Percentiles rank a stretch among this genome's conserved stretches.
Evolutionary conservation across 2,329 filamentous ascomycete species (phyloP).

Genomic region (Neoascochyta sp.): DNA sequence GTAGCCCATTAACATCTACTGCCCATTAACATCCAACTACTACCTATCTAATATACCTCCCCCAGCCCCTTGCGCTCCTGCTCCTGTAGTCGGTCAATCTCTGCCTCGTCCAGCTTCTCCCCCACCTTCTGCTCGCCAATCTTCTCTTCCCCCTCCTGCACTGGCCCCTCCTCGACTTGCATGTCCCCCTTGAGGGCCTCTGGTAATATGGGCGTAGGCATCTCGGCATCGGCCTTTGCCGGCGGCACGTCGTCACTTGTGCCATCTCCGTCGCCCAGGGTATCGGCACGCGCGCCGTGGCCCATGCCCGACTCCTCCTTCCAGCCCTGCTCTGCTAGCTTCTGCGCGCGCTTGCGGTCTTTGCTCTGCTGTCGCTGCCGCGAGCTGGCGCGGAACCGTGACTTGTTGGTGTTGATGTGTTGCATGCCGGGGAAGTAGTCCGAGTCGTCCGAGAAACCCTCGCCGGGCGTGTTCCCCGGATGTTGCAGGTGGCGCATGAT

Average conservation of each 20-base stretch:
- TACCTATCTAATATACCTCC: slow-evolving; percentile 35
- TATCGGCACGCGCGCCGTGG: slow-evolving; percentile 42
- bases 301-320: slow-evolving; percentile 49
- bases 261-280: slow-evolving; percentile 42
- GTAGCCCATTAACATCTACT: too few relatives aligned
- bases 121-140: slow-evolving; percentile 5
- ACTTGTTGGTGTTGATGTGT: slow-evolving; percentile 17
- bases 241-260: slow-evolving; percentile 18
- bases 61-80: slow-evolving; percentile 28
- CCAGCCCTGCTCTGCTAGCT: slow-evolving; percentile 41
- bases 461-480: slow-evolving; percentile 23
- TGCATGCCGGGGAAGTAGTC: slow-evolving; percentile 42
- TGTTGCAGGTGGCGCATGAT: slow-evolving; percentile 35
- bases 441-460: slow-evolving; percentile 43
- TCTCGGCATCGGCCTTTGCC: slow-evolving; percentile 9
- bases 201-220: slow-evolving; percentile 25
- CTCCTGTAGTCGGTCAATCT: slow-evolving; percentile 30
- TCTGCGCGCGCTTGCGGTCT: slow-evolving; percentile 34
- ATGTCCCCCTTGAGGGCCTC: slow-evolving; percentile 36
- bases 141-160: slow-evolving; percentile 11
- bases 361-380: slow-evolving; percentile 32
- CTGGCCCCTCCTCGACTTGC: slow-evolving; percentile 27
- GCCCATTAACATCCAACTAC: too few relatives aligned
- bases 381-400: slow-evolving; percentile 22
- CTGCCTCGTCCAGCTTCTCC: slow-evolving; percentile 17